Base-by-base conservation (phyloP, 495 filamentous ascomycete species). In the Aspergillus diversus region DNA sequence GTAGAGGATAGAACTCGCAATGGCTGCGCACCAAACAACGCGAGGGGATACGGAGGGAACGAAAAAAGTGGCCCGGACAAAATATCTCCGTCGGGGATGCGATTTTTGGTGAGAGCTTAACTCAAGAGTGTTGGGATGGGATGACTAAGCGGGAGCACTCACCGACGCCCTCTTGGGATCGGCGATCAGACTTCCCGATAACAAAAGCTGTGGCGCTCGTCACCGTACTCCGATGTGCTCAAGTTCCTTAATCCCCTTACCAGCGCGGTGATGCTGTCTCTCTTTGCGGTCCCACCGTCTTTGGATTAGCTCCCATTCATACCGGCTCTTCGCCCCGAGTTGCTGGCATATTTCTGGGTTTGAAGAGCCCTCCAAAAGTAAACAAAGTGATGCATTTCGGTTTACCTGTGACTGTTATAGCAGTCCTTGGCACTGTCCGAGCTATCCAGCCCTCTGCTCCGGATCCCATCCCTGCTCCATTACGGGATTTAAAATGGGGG, bases 401-500 rank as follows among this genome's bases (percentile, higher is more conserved):
- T 43, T 1, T 48, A n/a, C 31, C 39, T 9, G 55, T 21, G 27
- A 31, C 12, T 57, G 57, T 71, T 61, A 47, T 67, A 73, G 50
- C 71, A 65, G 42, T 64, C 59, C 55, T 67, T 68, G 60, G 16
- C 47, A 50, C 74, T 65, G 55, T 66, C 78, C 37, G 17, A 54
- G 86, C 87, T 67, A 83, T 86, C 63, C 95, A 99, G 73, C 95
- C 95, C 12, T 85, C 84, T 51, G 92, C 93, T 48, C 89, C 88
- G 15, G 75, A 83, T 42, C 92, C 96, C n/a, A 81, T 93, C 59
- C 83, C 87, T 60, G 92, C 89, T 55, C 92, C 91, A 35, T 83
- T 98, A 67, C 88, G 95, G 63, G 83, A 91, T 52, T 83, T 99
- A 21, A 83, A 86, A 67, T 96, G 95, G 92, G 93, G 90, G 21